A percentile compares a stretch with the other conserved stretches of the same genome.
phyloP scores from a whole-genome alignment of 257 asterid species.

The Nicotiana obtusifolia region DNA sequence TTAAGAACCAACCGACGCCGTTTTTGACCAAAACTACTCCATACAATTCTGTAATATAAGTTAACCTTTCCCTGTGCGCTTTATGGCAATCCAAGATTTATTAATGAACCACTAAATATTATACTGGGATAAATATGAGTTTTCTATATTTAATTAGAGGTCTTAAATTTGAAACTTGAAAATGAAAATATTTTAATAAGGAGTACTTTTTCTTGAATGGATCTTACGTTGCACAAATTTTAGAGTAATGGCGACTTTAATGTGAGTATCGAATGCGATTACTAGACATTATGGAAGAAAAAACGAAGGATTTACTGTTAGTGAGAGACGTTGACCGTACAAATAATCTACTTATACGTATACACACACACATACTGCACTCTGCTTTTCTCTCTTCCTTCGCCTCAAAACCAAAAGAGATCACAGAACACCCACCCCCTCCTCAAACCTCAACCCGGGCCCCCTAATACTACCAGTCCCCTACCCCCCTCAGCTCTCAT shows the following conservation, averaged over 20 bases:
- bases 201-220: too few relatives aligned
- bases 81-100: too few relatives aligned
- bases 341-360: conserved; percentile 7
- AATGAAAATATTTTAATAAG: too few relatives aligned
- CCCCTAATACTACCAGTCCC: not conserved
- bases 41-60: not conserved
- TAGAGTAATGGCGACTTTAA: too few relatives aligned
- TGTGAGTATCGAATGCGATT: too few relatives aligned
- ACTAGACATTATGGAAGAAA: too few relatives aligned
- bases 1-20: not conserved
- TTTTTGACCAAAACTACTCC: not conserved
- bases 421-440: not conserved
- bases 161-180: too few relatives aligned
- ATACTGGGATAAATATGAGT: too few relatives aligned
- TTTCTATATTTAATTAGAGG: too few relatives aligned
- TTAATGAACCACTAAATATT: too few relatives aligned
- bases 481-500: not conserved
- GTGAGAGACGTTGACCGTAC: conserved; percentile 41
- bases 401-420: conserved; percentile 16
- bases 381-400: not conserved
- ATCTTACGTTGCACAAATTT: too few relatives aligned
- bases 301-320: conserved; percentile 11
- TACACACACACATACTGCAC: not conserved
- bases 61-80: too few relatives aligned
- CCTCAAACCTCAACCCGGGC: not conserved